Evolutionary conservation across 176 grass and related monocot genomes (phyloP).

Genomic region (Panicum miliaceum): DNA sequence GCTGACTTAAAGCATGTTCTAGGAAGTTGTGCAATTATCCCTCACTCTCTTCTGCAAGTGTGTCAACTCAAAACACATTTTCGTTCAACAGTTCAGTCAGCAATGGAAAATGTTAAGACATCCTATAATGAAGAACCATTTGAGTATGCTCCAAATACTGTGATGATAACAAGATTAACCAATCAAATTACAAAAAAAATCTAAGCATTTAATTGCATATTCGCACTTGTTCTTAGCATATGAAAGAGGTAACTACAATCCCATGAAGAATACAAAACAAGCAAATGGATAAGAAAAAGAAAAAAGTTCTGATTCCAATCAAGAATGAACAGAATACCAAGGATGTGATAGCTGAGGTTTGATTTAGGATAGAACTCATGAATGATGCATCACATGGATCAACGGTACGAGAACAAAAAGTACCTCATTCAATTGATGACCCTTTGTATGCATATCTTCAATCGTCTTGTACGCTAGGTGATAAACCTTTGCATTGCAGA

Average conservation of each 20-base stretch:
- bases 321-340: slow-evolving; percentile 38
- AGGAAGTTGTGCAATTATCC: slow-evolving; percentile 6
- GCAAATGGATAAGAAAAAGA: not conserved
- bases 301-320: not conserved
- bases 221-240: not conserved
- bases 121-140: not conserved
- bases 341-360: slow-evolving; percentile 5
- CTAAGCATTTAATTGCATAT: not conserved
- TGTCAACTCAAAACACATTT: slow-evolving; percentile 10
- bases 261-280: not conserved
- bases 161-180: not conserved
- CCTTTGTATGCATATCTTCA: slow-evolving; percentile 94
- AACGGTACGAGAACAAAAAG: slow-evolving; percentile 24
- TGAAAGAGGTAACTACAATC: slow-evolving; percentile 2
- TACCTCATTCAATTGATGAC: slow-evolving; percentile 90
- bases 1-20: not conserved
- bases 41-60: not conserved
- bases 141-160: not conserved
- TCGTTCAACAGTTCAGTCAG: slow-evolving; percentile 7
- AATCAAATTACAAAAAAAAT: not conserved
- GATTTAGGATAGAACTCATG: slow-evolving; percentile 29
- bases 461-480: slow-evolving; percentile 88
- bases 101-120: not conserved
- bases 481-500: slow-evolving; percentile 78
- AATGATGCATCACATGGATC: slow-evolving; percentile 1